Conservation (phyloP, 1,284 basidiomycete genomes). For the Peniophora sp. region DNA sequence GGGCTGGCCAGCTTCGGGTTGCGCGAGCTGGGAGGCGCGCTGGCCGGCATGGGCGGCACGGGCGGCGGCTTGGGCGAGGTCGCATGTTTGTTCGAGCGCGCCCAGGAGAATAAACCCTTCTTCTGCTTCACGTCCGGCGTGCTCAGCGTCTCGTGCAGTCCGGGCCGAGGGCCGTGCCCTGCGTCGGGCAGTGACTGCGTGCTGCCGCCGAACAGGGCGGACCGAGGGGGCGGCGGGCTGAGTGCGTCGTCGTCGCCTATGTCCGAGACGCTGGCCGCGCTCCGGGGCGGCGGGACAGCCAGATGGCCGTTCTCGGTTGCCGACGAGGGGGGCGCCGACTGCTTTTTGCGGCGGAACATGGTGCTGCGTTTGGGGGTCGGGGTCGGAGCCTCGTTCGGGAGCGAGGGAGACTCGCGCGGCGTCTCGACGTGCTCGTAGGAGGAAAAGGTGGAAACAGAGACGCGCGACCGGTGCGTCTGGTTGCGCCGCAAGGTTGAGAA, state of each 20-base stretch:
- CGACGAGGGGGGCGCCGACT: background rate
- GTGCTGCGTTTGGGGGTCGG: background rate
- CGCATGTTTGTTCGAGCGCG: conserved; percentile 13
- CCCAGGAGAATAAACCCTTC: conserved; percentile 24
- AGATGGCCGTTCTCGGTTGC: background rate
- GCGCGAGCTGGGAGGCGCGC: conserved; percentile 8
- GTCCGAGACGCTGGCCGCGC: background rate
- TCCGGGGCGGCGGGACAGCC: background rate
- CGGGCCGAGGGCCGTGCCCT: background rate
- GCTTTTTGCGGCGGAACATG: background rate
- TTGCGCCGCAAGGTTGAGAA: too few relatives aligned
- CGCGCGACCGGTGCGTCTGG: too few relatives aligned
- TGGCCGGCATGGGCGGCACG: conserved; percentile 2
- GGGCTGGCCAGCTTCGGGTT: background rate
- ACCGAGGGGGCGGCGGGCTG: background rate
- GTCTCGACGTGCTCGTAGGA: too few relatives aligned
- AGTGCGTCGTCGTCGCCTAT: background rate
- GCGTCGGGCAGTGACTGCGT: too few relatives aligned
- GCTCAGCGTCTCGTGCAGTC: conserved; percentile 11
- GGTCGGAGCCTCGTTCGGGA: background rate
- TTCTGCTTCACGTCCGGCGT: conserved; percentile 11
- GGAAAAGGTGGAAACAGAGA: too few relatives aligned
- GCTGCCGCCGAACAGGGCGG: background rate
- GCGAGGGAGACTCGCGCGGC: too few relatives aligned
- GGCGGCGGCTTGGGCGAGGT: conserved; percentile 27